Base-by-base conservation (phyloP, 164 flowering plant species). In the Liquidambar formosana region DNA sequence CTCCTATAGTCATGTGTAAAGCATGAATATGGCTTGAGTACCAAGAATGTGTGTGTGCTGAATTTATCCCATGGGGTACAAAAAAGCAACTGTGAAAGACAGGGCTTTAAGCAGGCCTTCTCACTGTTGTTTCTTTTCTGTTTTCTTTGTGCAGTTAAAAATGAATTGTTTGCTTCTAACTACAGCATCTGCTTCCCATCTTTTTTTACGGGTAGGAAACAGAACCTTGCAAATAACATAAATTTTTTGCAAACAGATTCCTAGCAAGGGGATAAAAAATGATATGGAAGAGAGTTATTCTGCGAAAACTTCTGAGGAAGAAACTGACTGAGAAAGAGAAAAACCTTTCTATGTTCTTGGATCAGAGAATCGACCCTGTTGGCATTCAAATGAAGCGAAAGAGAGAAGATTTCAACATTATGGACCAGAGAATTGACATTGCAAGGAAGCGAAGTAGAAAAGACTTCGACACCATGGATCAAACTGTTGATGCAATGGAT, bases 401-500 rank as follows among this genome's bases (percentile, higher is more conserved):
- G 54, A 56, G 63, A 53, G 33, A 56, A 3, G 48, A 47, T 45
- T n/a, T 27, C 22, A 45, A 27, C 25, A 16, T 10, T 22, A 10
- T 49, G 33, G 43, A 23, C 5, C 13, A 65, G 65, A 43, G 51
- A 43, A 47, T 22, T 60, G 22, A 8, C 19, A 13, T 6, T 45
- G 57, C 58, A 49, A 65, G 51, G 68, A 73, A 65, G 68, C 48
- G 19, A 49, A 49, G 26, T 26, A 44, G 46, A 10, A 41, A 38
- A 6, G 59, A 27, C 9, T 19, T 25, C 26, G 45, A 45, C 4
- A 27, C 26, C 1, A 59, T 47, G 21, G 56, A 53, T 10, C 69
- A 76, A 54, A 64, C 0, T 21, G 64, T 57, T 65, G 71, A 18
- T 10, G 2, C 43, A 19, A 33, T 66, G 67, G 82, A 80, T 69